Evolutionary conservation across 2,329 filamentous ascomycete species (phyloP).

Genomic region (Sphaerulina musiva): DNA sequence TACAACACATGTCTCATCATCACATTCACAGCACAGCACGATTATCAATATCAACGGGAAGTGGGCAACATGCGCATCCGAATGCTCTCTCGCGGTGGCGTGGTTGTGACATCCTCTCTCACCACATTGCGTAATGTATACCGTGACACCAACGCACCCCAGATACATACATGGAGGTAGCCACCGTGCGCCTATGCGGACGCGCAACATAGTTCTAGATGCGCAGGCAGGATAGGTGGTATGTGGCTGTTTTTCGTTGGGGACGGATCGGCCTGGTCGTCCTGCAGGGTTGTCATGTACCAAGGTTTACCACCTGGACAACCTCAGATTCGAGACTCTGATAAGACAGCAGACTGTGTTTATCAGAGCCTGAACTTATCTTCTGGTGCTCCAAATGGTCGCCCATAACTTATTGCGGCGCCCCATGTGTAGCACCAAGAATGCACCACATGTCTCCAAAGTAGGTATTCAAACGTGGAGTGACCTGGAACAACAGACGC

Average conservation of each 20-base stretch:
- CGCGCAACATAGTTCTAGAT: constrained; percentile 1
- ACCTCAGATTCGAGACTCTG: background rate
- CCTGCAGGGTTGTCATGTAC: constrained; percentile 12
- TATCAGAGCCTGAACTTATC: too few relatives aligned
- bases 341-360: too few relatives aligned
- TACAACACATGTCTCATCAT: too few relatives aligned
- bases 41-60: background rate
- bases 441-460: too few relatives aligned
- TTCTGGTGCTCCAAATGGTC: too few relatives aligned
- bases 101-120: background rate
- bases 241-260: constrained; percentile 13
- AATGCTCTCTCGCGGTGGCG: background rate
- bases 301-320: constrained; percentile 3
- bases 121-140: background rate
- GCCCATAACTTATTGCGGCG: too few relatives aligned
- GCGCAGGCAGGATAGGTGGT: background rate
- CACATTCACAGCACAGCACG: background rate
- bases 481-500: too few relatives aligned
- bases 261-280: constrained; percentile 1
- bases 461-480: too few relatives aligned
- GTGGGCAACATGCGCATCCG: background rate
- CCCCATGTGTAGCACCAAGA: too few relatives aligned
- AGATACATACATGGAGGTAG: background rate
- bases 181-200: constrained; percentile 1
- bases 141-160: constrained; percentile 3